Conservation (phyloP, 192 early-diverging fungal genomes). For the Chytriomyces hyalinus region DNA sequence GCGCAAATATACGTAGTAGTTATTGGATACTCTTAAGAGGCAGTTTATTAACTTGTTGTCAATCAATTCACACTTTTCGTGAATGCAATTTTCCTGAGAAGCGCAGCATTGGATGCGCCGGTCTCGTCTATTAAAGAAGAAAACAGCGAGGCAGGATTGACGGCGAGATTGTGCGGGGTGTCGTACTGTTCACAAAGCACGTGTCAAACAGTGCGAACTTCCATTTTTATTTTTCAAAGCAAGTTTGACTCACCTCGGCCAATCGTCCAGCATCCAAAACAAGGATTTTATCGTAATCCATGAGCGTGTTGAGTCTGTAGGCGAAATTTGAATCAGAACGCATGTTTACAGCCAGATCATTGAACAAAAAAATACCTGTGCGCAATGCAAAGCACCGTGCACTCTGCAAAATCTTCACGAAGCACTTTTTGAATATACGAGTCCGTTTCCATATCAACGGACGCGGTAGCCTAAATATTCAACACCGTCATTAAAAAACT, state of each 20-base stretch:
- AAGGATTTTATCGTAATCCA: conserved; percentile 74
- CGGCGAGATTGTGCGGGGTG: neutral
- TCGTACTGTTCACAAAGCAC: neutral
- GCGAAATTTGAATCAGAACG: too few species aligned
- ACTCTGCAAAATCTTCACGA: conserved; percentile 61
- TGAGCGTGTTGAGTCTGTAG: conserved; percentile 57
- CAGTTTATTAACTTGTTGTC: too few species aligned
- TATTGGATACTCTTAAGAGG: too few species aligned
- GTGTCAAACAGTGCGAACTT: neutral
- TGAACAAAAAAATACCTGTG: conserved; percentile 41
- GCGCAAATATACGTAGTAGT: too few species aligned
- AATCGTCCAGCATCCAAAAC: conserved; percentile 73
- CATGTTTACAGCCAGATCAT: too few species aligned
- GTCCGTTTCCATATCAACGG: conserved; percentile 82
- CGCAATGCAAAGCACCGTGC: conserved; percentile 81
- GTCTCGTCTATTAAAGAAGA: conserved; percentile 68
- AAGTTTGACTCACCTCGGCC: conserved; percentile 55
- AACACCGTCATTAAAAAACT: conserved; percentile 13
- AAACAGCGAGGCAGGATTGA: conserved; percentile 39
- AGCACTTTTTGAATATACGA: conserved; percentile 78
- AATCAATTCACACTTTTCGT: neutral
- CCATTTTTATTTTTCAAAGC: neutral
- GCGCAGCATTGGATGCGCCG: conserved; percentile 61
- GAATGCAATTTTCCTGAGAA: conserved; percentile 57
- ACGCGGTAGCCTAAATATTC: conserved; percentile 68